A percentile compares a stretch with the other conserved stretches of the same genome.
phyloP scores from a whole-genome alignment of 2,329 filamentous ascomycete genomes.

The Bisporella sp. region DNA sequence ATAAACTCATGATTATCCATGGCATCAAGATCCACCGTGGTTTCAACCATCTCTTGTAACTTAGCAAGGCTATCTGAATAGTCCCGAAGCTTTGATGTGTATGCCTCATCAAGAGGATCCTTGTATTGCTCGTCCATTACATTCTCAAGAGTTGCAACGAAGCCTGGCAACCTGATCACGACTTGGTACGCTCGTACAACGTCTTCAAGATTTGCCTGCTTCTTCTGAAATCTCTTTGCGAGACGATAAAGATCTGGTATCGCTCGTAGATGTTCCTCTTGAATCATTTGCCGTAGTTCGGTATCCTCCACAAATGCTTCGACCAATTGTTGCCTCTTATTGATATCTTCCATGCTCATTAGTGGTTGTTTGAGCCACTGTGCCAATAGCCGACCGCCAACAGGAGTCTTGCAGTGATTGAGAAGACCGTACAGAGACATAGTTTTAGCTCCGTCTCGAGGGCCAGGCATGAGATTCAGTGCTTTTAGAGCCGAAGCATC shows the following conservation, averaged over 20 bases:
- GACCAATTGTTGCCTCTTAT: slow-evolving; percentile 86
- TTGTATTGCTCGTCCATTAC: slow-evolving; percentile 96
- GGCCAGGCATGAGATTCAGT: slow-evolving; percentile 93
- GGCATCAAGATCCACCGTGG: slow-evolving; percentile 90
- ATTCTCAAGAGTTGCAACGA: slow-evolving; percentile 80
- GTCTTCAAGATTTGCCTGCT: slow-evolving; percentile 86
- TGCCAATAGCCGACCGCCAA: slow-evolving; percentile 80
- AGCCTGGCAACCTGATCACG: slow-evolving; percentile 81
- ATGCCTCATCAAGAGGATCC: slow-evolving; percentile 76
- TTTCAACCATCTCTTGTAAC: slow-evolving; percentile 96
- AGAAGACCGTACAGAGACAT: slow-evolving; percentile 94
- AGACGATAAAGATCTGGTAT: slow-evolving; percentile 92
- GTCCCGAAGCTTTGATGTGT: slow-evolving; percentile 75
- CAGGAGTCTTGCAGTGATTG: slow-evolving; percentile 95
- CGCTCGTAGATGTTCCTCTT: slow-evolving; percentile 88
- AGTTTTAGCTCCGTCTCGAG: slow-evolving; percentile 87
- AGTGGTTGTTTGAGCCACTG: slow-evolving; percentile 98
- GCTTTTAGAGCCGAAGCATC: slow-evolving; percentile 92
- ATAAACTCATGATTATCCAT: slow-evolving; percentile 97
- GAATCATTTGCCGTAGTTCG: slow-evolving; percentile 88
- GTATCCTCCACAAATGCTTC: slow-evolving; percentile 93
- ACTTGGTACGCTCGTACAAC: slow-evolving; percentile 95
- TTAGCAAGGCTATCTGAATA: slow-evolving; percentile 74
- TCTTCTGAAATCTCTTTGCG: slow-evolving; percentile 90
- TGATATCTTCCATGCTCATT: slow-evolving; percentile 85